These are phyloP conservation scores for Quercus tomentella DNA, from an alignment of 331 rosid species.

Conservation along the genomic window DNA sequence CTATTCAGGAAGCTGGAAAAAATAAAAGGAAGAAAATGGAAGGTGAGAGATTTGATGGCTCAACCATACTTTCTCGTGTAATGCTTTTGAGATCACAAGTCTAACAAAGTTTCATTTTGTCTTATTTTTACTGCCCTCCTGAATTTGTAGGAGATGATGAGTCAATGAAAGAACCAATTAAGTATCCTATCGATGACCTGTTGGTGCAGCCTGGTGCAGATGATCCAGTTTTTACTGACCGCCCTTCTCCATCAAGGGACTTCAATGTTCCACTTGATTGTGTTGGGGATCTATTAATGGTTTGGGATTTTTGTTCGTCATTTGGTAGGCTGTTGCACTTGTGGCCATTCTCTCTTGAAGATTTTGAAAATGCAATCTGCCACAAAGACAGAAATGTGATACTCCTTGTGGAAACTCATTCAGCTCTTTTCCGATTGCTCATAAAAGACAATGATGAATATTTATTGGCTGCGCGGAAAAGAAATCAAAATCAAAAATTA, in stretches of 20 bases:
- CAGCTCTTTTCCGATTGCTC: constrained; percentile 78
- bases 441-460: constrained; percentile 54
- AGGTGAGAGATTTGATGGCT: constrained; percentile 25
- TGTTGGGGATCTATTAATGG: constrained; percentile 81
- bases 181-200: constrained; percentile 91
- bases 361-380: constrained; percentile 81
- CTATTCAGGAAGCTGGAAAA: constrained; percentile 45
- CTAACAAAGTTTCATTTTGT: not conserved
- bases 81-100: constrained; percentile 8
- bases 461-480: constrained; percentile 43
- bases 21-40: constrained; percentile 46
- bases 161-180: constrained; percentile 44
- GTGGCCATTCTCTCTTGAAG: constrained; percentile 78
- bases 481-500: constrained; percentile 44
- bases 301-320: constrained; percentile 88
- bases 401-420: constrained; percentile 89
- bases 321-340: constrained; percentile 65
- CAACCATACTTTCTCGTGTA: constrained; percentile 18
- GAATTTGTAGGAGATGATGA: constrained; percentile 43
- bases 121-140: constrained; percentile 4
- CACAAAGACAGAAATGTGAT: constrained; percentile 69
- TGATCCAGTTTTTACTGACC: constrained; percentile 72
- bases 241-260: constrained; percentile 73
- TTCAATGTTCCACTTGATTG: constrained; percentile 68
- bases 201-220: constrained; percentile 71